phyloP scores from a whole-genome alignment of 441 rosid genomes.

The Adansonia rubrostipa region DNA sequence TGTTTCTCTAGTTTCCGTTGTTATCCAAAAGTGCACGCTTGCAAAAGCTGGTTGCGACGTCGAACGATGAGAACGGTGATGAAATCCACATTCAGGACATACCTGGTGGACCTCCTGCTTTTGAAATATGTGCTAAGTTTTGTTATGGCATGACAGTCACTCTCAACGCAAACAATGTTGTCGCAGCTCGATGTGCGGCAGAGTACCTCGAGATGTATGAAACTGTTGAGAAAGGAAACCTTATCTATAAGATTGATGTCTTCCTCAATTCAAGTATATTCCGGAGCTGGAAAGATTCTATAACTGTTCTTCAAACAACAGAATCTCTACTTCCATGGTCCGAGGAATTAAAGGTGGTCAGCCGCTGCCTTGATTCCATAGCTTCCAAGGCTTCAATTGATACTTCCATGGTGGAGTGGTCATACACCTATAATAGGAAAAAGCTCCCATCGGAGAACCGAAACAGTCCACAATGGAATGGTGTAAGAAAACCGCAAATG shows the following conservation, averaged over 20 bases:
- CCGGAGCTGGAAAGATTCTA: constrained; percentile 91
- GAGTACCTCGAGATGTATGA: constrained; percentile 93
- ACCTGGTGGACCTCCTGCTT: constrained; percentile 72
- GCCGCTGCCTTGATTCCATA: constrained; percentile 75
- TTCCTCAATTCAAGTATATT: constrained; percentile 86
- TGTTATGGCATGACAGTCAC: constrained; percentile 74
- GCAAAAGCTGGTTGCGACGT: constrained; percentile 53
- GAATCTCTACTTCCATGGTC: constrained; percentile 62
- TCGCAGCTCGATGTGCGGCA: constrained; percentile 85
- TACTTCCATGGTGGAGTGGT: constrained; percentile 76
- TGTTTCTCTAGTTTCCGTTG: constrained; percentile 57
- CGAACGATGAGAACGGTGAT: constrained; percentile 50
- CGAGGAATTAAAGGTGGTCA: constrained; percentile 60
- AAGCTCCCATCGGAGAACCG: constrained; percentile 70
- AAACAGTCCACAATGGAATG: constrained; percentile 58
- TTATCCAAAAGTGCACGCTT: constrained; percentile 59
- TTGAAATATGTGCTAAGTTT: constrained; percentile 73
- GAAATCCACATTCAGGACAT: constrained; percentile 57
- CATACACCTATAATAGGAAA: constrained; percentile 67
- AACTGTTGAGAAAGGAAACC: constrained; percentile 76
- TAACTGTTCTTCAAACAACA: constrained; percentile 80
- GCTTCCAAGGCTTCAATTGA: constrained; percentile 78
- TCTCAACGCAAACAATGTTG: constrained; percentile 82
- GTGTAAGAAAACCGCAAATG: constrained; percentile 53
- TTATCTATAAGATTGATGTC: constrained; percentile 92